A percentile compares a stretch with the other conserved stretches of the same genome.
Conservation (phyloP, 352 stramenopile genomes). For the Pilasporangium apinafurcum region DNA sequence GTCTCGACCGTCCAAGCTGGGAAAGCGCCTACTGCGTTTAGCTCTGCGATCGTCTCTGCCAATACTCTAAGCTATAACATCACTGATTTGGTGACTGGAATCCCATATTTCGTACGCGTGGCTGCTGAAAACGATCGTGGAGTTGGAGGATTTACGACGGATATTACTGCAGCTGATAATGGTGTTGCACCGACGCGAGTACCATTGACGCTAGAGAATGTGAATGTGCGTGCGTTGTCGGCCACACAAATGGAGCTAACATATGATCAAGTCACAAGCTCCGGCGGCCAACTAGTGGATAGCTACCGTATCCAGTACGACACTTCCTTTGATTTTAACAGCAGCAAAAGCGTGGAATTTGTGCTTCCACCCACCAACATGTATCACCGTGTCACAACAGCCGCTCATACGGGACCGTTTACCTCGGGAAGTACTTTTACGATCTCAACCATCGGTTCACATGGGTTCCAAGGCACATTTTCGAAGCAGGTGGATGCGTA, state of each 20-base stretch:
- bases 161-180: slow-evolving; percentile 3
- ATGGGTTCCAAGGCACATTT: slow-evolving; percentile 44
- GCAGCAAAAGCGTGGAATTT: slow-evolving; percentile 6
- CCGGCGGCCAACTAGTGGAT: slow-evolving; percentile 47
- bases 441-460: slow-evolving; percentile 36
- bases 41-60: slow-evolving; percentile 16
- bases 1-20: slow-evolving; percentile 16
- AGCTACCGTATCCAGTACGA: slow-evolving; percentile 52
- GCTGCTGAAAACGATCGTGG: slow-evolving; percentile 80
- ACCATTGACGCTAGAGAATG: slow-evolving; percentile 43
- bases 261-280: slow-evolving; percentile 56
- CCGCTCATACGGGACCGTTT: slow-evolving; percentile 63
- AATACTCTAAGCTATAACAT: slow-evolving; percentile 43
- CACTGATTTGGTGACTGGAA: slow-evolving; percentile 37
- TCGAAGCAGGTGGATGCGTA: slow-evolving; percentile 35
- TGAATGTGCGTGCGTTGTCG: slow-evolving; percentile 22
- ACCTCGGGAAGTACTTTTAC: slow-evolving; percentile 54
- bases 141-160: slow-evolving; percentile 52
- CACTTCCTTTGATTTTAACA: slow-evolving; percentile 23
- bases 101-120: slow-evolving; percentile 76
- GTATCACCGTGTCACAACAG: slow-evolving; percentile 63
- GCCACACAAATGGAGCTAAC: slow-evolving; percentile 33
- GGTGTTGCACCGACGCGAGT: slow-evolving; percentile 39
- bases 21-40: slow-evolving; percentile 28
- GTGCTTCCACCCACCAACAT: slow-evolving; percentile 22